Evolutionary conservation across 2,329 filamentous ascomycete genomes (phyloP).

Genomic region (Didymella pinodella): DNA sequence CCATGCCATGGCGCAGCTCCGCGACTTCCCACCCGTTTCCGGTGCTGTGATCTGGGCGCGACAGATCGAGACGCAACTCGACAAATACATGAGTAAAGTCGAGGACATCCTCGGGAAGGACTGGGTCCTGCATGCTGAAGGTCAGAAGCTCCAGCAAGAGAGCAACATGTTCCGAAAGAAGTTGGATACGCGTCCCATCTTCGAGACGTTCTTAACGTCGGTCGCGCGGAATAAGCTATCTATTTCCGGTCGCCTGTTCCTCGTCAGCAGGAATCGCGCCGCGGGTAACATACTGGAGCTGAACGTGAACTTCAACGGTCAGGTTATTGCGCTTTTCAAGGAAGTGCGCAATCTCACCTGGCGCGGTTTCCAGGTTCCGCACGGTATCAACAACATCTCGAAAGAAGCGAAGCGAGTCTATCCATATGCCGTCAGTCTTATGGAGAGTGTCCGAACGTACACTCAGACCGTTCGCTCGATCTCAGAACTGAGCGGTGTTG

Average conservation of each 20-base stretch:
- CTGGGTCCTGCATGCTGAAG: conserved; percentile 93
- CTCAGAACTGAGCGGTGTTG: conserved; percentile 83
- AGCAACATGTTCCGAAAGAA: conserved; percentile 95
- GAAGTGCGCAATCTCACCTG: conserved; percentile 95
- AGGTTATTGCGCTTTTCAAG: conserved; percentile 98
- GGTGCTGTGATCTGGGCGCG: conserved; percentile 97
- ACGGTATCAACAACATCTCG: conserved; percentile 92
- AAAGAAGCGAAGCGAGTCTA: conserved; percentile 99
- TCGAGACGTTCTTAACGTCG: conserved; percentile 93
- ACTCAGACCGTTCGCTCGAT: conserved; percentile 88
- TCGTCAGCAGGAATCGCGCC: conserved; percentile 86
- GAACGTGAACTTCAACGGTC: conserved; percentile 93
- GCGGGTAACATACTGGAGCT: conserved; percentile 89
- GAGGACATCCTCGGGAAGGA: conserved; percentile 95
- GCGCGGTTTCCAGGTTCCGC: conserved; percentile 93
- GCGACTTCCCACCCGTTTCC: conserved; percentile 92
- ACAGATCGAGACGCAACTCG: conserved; percentile 94
- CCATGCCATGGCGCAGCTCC: conserved; percentile 96
- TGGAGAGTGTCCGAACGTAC: conserved; percentile 97
- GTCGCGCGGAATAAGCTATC: conserved; percentile 87
- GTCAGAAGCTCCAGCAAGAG: conserved; percentile 90
- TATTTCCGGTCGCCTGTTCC: conserved; percentile 91
- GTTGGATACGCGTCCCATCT: conserved; percentile 91
- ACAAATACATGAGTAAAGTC: conserved; percentile 99
- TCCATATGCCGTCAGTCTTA: conserved; percentile 94